Conservation (phyloP, 2,329 filamentous ascomycete genomes). For the Botrytis sinoallii region DNA sequence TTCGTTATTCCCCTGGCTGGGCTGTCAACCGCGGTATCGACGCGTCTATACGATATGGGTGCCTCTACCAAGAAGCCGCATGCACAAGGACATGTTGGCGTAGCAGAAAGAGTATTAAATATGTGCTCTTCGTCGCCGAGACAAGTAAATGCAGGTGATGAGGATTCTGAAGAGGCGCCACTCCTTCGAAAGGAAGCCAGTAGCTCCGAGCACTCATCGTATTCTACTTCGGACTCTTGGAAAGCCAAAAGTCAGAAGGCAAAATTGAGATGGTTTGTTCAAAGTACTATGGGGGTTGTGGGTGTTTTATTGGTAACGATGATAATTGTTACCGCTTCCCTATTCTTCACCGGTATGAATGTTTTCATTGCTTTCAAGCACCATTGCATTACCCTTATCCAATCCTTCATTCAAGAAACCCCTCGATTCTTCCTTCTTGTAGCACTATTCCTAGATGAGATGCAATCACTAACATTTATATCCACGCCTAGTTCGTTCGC, state of each 20-base stretch:
- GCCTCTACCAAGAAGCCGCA: slow-evolving; percentile 15
- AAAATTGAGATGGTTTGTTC: slow-evolving; percentile 23
- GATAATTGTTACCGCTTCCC: slow-evolving; percentile 30
- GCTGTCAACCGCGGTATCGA: slow-evolving; percentile 24
- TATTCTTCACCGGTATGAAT: slow-evolving; percentile 24
- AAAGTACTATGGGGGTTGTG: slow-evolving; percentile 31
- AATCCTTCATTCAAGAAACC: background rate
- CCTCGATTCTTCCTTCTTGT: background rate
- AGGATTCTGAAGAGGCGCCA: slow-evolving; percentile 27
- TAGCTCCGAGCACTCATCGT: slow-evolving; percentile 1
- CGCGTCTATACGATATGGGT: slow-evolving; percentile 32
- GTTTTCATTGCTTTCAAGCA: background rate
- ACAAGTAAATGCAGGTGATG: slow-evolving; percentile 7
- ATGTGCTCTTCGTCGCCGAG: background rate
- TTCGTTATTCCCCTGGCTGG: slow-evolving; percentile 29
- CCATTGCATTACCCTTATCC: background rate
- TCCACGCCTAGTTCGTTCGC: slow-evolving; percentile 20
- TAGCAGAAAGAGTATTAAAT: slow-evolving; percentile 7
- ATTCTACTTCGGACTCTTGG: background rate
- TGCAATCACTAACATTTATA: background rate
- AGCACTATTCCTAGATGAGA: background rate
- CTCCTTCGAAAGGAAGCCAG: slow-evolving; percentile 26
- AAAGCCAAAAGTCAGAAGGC: background rate
- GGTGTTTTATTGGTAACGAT: slow-evolving; percentile 28
- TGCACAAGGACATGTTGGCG: background rate